Evolutionary conservation across 306 rosid genomes (phyloP).

Genomic region (Sophora flavescens): DNA sequence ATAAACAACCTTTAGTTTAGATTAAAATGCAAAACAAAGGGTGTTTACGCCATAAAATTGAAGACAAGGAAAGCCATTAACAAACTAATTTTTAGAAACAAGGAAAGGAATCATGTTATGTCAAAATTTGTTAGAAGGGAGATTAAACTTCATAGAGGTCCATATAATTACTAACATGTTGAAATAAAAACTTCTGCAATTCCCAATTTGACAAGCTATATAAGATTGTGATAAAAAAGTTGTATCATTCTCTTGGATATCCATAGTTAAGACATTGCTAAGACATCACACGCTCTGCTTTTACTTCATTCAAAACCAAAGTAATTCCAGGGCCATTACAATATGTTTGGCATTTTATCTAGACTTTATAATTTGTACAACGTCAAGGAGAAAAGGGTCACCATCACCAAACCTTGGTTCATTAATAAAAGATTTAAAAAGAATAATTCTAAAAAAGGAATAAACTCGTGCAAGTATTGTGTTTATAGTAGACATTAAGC

Average conservation of each 20-base stretch:
- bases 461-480: neutral
- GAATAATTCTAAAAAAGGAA: neutral
- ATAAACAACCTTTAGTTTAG: neutral
- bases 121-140: neutral
- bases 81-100: neutral
- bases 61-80: neutral
- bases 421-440: neutral
- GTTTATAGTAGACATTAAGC: neutral
- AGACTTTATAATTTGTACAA: neutral
- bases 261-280: neutral
- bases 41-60: too few species aligned
- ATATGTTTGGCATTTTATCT: neutral
- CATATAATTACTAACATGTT: neutral
- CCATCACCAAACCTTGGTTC: neutral
- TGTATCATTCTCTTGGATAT: neutral
- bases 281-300: neutral
- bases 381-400: constrained; percentile 4
- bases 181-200: neutral
- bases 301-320: neutral
- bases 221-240: constrained; percentile 11
- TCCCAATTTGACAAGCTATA: neutral
- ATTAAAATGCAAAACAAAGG: neutral
- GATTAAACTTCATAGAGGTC: neutral
- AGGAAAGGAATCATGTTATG: neutral
- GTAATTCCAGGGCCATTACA: neutral